Percentiles rank a stretch among this genome's conserved stretches.
These are phyloP conservation scores for Diaporthe ampelina DNA, from an alignment of 2,329 filamentous ascomycete species.

Conservation along the genomic window DNA sequence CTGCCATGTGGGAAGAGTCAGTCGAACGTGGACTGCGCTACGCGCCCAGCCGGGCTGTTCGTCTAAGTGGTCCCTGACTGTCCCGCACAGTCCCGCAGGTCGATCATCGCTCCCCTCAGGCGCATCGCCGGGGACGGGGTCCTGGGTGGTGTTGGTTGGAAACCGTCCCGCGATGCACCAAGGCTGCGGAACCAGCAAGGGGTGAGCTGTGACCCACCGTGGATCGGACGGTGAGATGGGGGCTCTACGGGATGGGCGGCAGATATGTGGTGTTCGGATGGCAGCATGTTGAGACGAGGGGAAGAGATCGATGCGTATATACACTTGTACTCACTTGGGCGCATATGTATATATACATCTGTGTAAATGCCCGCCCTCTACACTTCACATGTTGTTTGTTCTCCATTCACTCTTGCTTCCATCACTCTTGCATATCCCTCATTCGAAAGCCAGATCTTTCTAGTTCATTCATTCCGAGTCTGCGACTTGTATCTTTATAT, in stretches of 20 bases:
- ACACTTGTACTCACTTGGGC: not conserved
- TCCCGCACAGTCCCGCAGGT: not conserved
- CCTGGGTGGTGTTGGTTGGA: not conserved
- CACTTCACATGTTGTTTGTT: not conserved
- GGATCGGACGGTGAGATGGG: not conserved
- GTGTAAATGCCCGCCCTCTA: not conserved
- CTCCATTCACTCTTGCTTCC: not conserved
- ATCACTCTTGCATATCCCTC: not conserved
- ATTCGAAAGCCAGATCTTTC: not conserved
- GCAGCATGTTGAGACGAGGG: not conserved
- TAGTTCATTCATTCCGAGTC: slow-evolving; percentile 1
- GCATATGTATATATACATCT: not conserved
- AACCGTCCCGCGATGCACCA: not conserved
- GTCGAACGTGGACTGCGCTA: not conserved
- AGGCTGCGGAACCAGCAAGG: not conserved
- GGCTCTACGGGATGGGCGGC: not conserved
- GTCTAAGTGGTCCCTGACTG: not conserved
- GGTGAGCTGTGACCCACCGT: not conserved
- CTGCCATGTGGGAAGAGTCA: not conserved
- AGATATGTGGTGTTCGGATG: not conserved
- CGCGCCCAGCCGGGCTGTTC: not conserved
- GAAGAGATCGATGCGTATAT: not conserved
- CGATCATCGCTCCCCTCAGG: not conserved
- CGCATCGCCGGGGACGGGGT: not conserved
- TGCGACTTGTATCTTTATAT: not conserved